Evolutionary conservation across 2,329 filamentous ascomycete species (phyloP).

Genomic region (Thielaviopsis populi): DNA sequence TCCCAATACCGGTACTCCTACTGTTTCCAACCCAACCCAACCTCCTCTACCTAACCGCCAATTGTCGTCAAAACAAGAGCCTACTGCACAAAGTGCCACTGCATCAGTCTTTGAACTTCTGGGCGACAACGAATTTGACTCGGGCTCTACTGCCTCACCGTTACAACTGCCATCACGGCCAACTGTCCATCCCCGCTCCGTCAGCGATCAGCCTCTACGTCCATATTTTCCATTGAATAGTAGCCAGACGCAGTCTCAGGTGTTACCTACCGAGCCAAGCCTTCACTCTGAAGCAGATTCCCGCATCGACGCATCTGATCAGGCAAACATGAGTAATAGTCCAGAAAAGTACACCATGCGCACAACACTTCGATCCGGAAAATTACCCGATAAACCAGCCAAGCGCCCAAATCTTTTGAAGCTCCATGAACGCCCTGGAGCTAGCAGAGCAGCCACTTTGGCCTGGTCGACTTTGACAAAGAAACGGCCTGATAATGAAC

Average conservation of each 20-base stretch:
- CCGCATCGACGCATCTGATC: neutral
- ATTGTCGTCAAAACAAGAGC: neutral
- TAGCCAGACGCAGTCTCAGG: neutral
- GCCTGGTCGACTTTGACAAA: constrained; percentile 36
- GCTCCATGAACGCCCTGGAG: constrained; percentile 24
- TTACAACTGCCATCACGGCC: neutral
- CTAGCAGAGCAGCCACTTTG: constrained; percentile 48
- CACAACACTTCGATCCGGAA: constrained; percentile 42
- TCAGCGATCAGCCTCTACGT: constrained; percentile 10
- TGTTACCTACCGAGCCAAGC: neutral
- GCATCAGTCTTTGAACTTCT: neutral
- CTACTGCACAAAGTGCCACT: neutral
- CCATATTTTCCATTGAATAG: neutral
- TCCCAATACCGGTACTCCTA: neutral
- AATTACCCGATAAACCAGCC: constrained; percentile 29
- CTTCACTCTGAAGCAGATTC: neutral
- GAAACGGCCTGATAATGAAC: constrained; percentile 23
- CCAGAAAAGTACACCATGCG: constrained; percentile 48
- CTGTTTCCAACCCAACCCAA: neutral
- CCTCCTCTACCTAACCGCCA: neutral
- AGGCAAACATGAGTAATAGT: constrained; percentile 32
- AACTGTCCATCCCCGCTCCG: constrained; percentile 16
- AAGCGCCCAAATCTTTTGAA: constrained; percentile 26
- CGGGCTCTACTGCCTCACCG: neutral
- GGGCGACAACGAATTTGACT: neutral